phyloP scores from a whole-genome alignment of 1,284 basidiomycete species.

The Coriolopsis trogii region DNA sequence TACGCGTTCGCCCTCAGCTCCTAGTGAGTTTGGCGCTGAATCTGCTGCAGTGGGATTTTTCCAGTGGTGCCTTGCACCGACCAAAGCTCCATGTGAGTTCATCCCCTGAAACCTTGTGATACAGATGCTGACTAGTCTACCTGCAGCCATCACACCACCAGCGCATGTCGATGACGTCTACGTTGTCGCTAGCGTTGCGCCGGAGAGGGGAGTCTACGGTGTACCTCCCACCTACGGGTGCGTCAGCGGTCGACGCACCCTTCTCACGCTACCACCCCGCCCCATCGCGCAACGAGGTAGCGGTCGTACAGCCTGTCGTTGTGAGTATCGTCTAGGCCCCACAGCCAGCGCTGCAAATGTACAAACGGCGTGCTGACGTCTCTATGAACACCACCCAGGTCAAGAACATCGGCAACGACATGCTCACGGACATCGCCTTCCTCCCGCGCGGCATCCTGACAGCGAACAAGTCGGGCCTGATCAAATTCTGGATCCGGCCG shows the following conservation, averaged over 20 bases:
- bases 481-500: slow-evolving; percentile 86
- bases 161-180: slow-evolving; percentile 75
- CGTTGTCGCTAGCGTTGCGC: slow-evolving; percentile 67
- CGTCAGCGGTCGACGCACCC: slow-evolving; percentile 30
- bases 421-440: slow-evolving; percentile 73
- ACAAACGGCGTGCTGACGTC: slow-evolving; percentile 1
- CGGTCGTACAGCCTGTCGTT: slow-evolving; percentile 89
- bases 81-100: slow-evolving; percentile 59
- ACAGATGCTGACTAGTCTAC: not conserved
- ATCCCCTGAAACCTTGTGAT: not conserved
- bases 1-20: slow-evolving; percentile 31
- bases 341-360: not conserved
- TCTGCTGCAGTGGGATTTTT: slow-evolving; percentile 83
- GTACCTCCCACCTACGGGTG: slow-evolving; percentile 50
- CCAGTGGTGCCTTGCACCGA: slow-evolving; percentile 74
- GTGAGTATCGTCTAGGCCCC: slow-evolving; percentile 48
- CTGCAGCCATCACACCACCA: slow-evolving; percentile 60
- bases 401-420: slow-evolving; percentile 77
- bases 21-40: not conserved
- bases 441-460: slow-evolving; percentile 78
- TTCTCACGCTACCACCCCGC: slow-evolving; percentile 79
- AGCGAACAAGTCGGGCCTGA: slow-evolving; percentile 68
- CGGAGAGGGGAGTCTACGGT: slow-evolving; percentile 53
- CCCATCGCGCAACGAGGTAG: slow-evolving; percentile 86
- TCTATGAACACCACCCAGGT: slow-evolving; percentile 50